Conservation (phyloP, 2,329 filamentous ascomycete species). For the Botrytis fragariae region DNA sequence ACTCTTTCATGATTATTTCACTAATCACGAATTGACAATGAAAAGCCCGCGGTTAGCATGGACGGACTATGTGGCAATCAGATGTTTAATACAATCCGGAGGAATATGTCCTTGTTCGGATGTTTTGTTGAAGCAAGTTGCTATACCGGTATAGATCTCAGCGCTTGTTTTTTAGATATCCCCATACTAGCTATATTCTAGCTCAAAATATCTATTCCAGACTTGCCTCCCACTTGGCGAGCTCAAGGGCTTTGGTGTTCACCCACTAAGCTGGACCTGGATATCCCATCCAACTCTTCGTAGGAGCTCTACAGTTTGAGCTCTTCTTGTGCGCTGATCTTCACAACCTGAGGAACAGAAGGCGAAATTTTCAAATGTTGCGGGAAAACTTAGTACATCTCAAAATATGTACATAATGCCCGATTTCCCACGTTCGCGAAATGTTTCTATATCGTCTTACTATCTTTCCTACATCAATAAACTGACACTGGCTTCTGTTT, state of each 20-base stretch:
- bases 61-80: not conserved
- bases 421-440: not conserved
- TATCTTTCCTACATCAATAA: not conserved
- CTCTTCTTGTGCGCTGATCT: constrained; percentile 4
- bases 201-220: not conserved
- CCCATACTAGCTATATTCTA: not conserved
- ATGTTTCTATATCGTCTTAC: not conserved
- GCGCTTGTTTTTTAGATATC: not conserved
- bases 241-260: not conserved
- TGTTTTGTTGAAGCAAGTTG: not conserved
- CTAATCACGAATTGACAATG: not conserved
- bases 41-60: not conserved
- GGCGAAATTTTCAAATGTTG: not conserved
- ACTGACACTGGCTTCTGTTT: not conserved
- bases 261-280: not conserved
- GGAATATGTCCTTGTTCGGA: not conserved
- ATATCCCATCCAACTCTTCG: not conserved
- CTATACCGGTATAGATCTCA: not conserved
- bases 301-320: not conserved
- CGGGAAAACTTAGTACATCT: not conserved
- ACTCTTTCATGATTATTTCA: not conserved
- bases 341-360: not conserved
- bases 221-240: not conserved
- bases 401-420: constrained; percentile 10
- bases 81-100: not conserved